A percentile compares a stretch with the other conserved stretches of the same genome.
Conservation (phyloP, 164 flowering plant genomes). For the Tetracentron sinense region DNA sequence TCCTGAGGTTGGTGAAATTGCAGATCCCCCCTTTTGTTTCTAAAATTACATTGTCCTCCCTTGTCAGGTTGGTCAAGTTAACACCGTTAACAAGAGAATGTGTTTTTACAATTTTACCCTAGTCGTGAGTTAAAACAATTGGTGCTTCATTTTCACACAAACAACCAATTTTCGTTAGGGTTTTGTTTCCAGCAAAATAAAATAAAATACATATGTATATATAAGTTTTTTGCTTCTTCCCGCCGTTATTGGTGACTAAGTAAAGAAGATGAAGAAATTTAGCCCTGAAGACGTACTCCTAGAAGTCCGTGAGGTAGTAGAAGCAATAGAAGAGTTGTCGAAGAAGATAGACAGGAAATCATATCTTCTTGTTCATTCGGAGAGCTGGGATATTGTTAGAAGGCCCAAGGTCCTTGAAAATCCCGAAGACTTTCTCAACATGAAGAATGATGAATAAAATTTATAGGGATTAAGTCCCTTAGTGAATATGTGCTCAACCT, state of each 20-base stretch:
- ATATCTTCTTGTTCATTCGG: constrained; percentile 67
- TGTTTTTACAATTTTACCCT: too few relatives aligned
- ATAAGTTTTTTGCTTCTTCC: too few relatives aligned
- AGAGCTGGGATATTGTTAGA: constrained; percentile 56
- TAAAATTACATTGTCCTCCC: too few relatives aligned
- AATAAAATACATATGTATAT: too few relatives aligned
- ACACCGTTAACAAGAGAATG: too few relatives aligned
- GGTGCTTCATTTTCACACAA: too few relatives aligned
- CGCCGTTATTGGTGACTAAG: constrained; percentile 68
- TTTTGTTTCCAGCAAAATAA: too few relatives aligned
- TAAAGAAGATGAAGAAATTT: constrained; percentile 74
- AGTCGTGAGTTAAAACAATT: too few relatives aligned
- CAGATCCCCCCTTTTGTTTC: too few relatives aligned
- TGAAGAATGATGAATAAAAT: constrained; percentile 29
- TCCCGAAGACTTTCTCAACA: constrained; percentile 21
- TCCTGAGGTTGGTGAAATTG: too few relatives aligned
- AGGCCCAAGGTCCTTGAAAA: constrained; percentile 35
- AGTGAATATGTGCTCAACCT: constrained; percentile 56
- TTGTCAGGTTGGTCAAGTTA: too few relatives aligned
- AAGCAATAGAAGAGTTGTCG: constrained; percentile 77
- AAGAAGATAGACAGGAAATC: constrained; percentile 72
- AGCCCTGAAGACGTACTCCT: constrained; percentile 42
- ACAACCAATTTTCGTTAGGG: too few relatives aligned
- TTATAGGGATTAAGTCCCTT: constrained; percentile 37
- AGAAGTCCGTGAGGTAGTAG: constrained; percentile 77